Evolutionary conservation across 495 filamentous ascomycete species (phyloP).

Genomic region (Tuber umbilicatum): DNA sequence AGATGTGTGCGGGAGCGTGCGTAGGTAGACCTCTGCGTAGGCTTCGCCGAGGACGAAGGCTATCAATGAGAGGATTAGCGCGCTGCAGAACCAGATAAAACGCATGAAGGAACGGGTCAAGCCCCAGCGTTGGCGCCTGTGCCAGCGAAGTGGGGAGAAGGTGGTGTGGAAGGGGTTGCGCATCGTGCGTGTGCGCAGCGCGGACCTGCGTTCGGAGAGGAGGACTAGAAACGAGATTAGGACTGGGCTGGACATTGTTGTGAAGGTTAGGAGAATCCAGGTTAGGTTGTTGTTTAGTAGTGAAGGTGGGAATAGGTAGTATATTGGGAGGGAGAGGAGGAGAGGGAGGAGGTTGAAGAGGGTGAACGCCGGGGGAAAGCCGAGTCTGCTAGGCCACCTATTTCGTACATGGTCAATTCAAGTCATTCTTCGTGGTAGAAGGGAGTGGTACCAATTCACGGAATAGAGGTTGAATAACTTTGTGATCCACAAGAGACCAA

Average conservation of each 20-base stretch:
- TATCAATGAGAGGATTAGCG: constrained; percentile 54
- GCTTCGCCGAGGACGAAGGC: constrained; percentile 59
- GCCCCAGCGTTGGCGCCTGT: constrained; percentile 12
- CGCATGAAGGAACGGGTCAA: constrained; percentile 48
- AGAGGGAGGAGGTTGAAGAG: constrained; percentile 53
- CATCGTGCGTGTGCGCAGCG: constrained; percentile 37
- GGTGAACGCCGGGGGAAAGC: constrained; percentile 54
- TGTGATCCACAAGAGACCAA: constrained; percentile 59
- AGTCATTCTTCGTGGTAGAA: constrained; percentile 28
- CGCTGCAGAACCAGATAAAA: constrained; percentile 61
- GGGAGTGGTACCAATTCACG: constrained; percentile 52
- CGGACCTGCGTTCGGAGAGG: constrained; percentile 50
- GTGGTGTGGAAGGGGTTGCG: constrained; percentile 6
- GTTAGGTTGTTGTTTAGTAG: constrained; percentile 54
- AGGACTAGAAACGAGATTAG: constrained; percentile 56
- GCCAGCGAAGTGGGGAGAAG: background rate
- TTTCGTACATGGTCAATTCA: background rate
- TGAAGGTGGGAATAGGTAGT: constrained; percentile 48
- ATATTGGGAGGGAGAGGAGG: constrained; percentile 52
- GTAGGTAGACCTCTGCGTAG: constrained; percentile 60
- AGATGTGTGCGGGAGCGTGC: constrained; percentile 57
- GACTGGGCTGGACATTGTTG: constrained; percentile 59
- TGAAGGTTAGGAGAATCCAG: constrained; percentile 59
- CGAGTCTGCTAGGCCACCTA: constrained; percentile 54
- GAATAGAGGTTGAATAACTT: constrained; percentile 64